Conservation (phyloP, 805 yeast genomes). For the Candida lessepsii region DNA sequence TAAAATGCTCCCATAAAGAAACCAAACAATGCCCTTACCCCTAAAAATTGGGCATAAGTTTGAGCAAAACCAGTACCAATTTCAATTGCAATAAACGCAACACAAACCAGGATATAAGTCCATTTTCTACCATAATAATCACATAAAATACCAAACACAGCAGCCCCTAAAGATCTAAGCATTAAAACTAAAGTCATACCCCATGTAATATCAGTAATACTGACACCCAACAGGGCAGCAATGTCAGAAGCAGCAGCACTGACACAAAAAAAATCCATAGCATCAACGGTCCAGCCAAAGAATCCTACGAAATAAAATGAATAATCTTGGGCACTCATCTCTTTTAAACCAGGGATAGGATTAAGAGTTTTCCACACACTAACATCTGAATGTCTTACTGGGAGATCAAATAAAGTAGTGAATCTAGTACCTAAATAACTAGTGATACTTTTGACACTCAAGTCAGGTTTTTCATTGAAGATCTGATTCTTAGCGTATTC, state of each 20-base stretch:
- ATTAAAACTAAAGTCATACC: slow-evolving; percentile 70
- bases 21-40: slow-evolving; percentile 64
- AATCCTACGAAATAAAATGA: slow-evolving; percentile 58
- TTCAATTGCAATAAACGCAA: slow-evolving; percentile 53
- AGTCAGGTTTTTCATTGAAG: slow-evolving; percentile 15
- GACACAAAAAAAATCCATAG: slow-evolving; percentile 67
- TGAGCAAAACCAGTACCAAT: slow-evolving; percentile 66
- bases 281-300: slow-evolving; percentile 69
- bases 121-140: slow-evolving; percentile 69
- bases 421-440: slow-evolving; percentile 46
- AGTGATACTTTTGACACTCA: slow-evolving; percentile 13
- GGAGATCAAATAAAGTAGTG: slow-evolving; percentile 39
- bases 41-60: slow-evolving; percentile 58
- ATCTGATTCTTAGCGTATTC: slow-evolving; percentile 13
- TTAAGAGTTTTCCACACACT: slow-evolving; percentile 34
- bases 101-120: slow-evolving; percentile 56
- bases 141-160: slow-evolving; percentile 59
- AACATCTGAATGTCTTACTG: slow-evolving; percentile 3
- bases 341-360: slow-evolving; percentile 43
- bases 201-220: slow-evolving; percentile 59
- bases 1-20: slow-evolving; percentile 71
- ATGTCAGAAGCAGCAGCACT: slow-evolving; percentile 53
- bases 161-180: slow-evolving; percentile 71
- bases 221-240: slow-evolving; percentile 45
- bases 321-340: slow-evolving; percentile 48